A percentile compares a stretch with the other conserved stretches of the same genome.
Evolutionary conservation across 306 rosid species (phyloP).

Genomic region (Vicia faba): DNA sequence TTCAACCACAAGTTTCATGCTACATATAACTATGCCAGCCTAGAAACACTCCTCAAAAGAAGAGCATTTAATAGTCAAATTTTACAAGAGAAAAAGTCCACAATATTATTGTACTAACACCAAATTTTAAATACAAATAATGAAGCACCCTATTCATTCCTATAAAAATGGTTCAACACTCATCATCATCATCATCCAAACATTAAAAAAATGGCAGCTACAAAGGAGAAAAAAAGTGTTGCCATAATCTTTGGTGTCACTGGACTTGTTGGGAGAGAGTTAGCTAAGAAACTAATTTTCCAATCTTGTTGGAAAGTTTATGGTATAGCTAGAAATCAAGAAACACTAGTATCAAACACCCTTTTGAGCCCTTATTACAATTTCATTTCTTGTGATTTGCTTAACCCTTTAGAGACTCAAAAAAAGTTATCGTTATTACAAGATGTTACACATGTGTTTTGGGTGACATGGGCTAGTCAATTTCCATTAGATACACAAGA

Average conservation of each 20-base stretch:
- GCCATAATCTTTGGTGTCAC: conserved; percentile 88
- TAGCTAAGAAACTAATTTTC: conserved; percentile 54
- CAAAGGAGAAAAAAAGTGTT: conserved; percentile 46
- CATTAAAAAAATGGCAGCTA: conserved; percentile 46
- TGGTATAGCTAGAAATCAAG: conserved; percentile 76
- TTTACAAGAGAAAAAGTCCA: conserved; percentile 29
- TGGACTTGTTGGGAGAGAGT: conserved; percentile 79
- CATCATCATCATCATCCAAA: background rate
- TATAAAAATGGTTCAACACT: conserved; percentile 51
- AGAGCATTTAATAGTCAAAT: conserved; percentile 36
- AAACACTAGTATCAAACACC: conserved; percentile 31
- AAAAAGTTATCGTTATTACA: conserved; percentile 50
- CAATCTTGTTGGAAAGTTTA: conserved; percentile 78
- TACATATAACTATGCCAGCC: conserved; percentile 45
- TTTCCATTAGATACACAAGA: conserved; percentile 60
- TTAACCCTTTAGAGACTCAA: conserved; percentile 59
- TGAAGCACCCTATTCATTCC: conserved; percentile 18
- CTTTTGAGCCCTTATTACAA: conserved; percentile 52
- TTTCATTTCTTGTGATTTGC: conserved; percentile 82
- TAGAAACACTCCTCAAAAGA: conserved; percentile 51
- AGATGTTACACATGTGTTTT: conserved; percentile 80
- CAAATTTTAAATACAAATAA: conserved; percentile 24
- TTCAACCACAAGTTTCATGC: conserved; percentile 38
- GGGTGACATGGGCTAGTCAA: conserved; percentile 97
- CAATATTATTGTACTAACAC: conserved; percentile 33